Percentiles rank a stretch among this genome's conserved stretches.
These are phyloP conservation scores for Mycena kentingensis DNA, from an alignment of 768 basidiomycete genomes.

Conservation along the genomic window DNA sequence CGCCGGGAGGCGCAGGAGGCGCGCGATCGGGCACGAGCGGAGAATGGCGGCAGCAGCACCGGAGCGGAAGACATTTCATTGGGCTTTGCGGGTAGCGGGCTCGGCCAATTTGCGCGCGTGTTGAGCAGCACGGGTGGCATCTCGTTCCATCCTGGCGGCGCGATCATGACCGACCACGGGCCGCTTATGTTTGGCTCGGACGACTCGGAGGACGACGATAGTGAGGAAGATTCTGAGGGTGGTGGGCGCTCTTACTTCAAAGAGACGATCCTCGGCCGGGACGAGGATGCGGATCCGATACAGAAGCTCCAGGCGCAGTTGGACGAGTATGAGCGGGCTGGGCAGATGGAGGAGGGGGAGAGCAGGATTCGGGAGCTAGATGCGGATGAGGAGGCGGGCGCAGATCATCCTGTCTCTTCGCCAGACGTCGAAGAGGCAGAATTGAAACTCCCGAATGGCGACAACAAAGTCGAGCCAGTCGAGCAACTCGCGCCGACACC, in stretches of 20 bases:
- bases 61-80: conserved; percentile 36
- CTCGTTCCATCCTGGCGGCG: conserved; percentile 59
- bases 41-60: conserved; percentile 23
- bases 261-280: conserved; percentile 46
- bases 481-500: conserved; percentile 54
- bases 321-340: conserved; percentile 55
- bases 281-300: conserved; percentile 53
- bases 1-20: conserved; percentile 60
- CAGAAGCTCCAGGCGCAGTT: conserved; percentile 60
- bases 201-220: conserved; percentile 64
- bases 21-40: conserved; percentile 40
- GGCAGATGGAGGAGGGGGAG: conserved; percentile 31
- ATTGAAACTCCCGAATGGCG: conserved; percentile 51
- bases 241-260: conserved; percentile 50
- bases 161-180: conserved; percentile 51
- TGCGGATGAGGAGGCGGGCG: conserved; percentile 38
- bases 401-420: conserved; percentile 28
- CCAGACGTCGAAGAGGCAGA: conserved; percentile 37
- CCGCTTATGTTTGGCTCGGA: conserved; percentile 67
- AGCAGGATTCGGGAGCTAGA: conserved; percentile 41
- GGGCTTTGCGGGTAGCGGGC: conserved; percentile 38
- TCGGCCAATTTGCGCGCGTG: conserved; percentile 56
- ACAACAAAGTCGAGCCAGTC: conserved; percentile 39
- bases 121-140: conserved; percentile 63
- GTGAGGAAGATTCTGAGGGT: conserved; percentile 48